Evolutionary conservation across 352 stramenopile genomes (phyloP).

Genomic region (Phytophthora melonis): DNA sequence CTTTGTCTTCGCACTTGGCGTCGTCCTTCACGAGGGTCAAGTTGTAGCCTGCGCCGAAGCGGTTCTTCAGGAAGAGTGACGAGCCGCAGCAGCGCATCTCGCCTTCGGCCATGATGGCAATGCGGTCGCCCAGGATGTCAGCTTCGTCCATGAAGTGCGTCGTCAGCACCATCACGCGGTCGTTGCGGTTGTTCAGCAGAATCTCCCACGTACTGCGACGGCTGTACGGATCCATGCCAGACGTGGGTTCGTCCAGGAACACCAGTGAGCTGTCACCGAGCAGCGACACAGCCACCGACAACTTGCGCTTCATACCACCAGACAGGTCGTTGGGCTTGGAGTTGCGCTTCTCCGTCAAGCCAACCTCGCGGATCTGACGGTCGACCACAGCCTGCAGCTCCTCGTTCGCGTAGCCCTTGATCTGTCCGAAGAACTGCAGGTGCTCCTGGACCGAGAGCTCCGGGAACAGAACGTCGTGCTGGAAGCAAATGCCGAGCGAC

Average conservation of each 20-base stretch:
- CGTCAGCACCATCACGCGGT: conserved; percentile 86
- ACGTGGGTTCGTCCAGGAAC: conserved; percentile 92
- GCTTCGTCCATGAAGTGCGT: conserved; percentile 96
- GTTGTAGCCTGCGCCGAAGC: conserved; percentile 71
- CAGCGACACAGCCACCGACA: conserved; percentile 89
- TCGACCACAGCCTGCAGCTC: conserved; percentile 40
- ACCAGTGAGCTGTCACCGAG: conserved; percentile 86
- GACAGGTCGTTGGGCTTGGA: conserved; percentile 63
- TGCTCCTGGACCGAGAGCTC: conserved; percentile 80
- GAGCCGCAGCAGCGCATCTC: conserved; percentile 71
- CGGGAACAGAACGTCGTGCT: conserved; percentile 80
- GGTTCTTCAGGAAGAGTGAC: conserved; percentile 81
- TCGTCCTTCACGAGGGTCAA: conserved; percentile 67
- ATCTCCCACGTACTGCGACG: conserved; percentile 93
- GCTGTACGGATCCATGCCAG: conserved; percentile 95
- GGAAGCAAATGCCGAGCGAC: conserved; percentile 79
- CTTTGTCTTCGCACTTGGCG: conserved; percentile 27
- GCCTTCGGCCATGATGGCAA: conserved; percentile 86
- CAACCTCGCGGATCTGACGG: conserved; percentile 58
- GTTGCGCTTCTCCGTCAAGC: conserved; percentile 62
- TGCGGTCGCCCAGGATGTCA: conserved; percentile 82
- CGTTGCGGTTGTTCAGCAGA: conserved; percentile 59
- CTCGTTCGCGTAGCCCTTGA: conserved; percentile 59
- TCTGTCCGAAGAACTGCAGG: conserved; percentile 64
- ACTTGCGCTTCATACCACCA: conserved; percentile 91